A percentile compares a stretch with the other conserved stretches of the same genome.
These are phyloP conservation scores for Schoenoplectus triqueter DNA, from an alignment of 202 grass and related monocot genomes.

Conservation along the genomic window DNA sequence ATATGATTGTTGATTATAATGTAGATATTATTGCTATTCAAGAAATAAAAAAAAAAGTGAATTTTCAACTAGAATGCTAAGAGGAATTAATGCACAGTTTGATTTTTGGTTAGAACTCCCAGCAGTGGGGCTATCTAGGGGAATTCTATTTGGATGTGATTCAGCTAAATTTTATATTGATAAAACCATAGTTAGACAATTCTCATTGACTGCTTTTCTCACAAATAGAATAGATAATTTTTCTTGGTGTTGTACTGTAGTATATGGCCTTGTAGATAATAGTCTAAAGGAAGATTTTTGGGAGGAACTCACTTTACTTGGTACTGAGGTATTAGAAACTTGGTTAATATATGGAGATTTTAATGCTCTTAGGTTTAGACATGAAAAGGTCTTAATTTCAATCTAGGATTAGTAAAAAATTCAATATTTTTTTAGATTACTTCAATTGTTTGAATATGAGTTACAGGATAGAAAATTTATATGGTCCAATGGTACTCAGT, in stretches of 20 bases:
- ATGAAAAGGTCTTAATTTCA: no score
- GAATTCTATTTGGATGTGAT: not conserved
- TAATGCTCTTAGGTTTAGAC: no score
- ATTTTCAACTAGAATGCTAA: not conserved
- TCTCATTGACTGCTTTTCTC: no score
- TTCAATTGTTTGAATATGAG: not conserved
- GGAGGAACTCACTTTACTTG: no score
- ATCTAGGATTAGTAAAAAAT: not conserved
- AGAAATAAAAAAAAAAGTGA: not conserved
- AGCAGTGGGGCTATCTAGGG: not conserved
- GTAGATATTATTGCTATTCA: not conserved
- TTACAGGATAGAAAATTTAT: not conserved
- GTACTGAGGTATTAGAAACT: not conserved
- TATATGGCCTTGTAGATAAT: no score
- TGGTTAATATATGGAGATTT: no score
- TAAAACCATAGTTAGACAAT: no score
- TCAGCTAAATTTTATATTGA: no score
- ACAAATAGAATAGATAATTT: no score
- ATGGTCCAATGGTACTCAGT: not conserved
- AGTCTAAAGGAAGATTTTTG: no score
- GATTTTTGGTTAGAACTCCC: not conserved
- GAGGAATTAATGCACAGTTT: not conserved
- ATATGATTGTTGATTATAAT: not conserved
- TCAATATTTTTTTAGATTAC: no score
- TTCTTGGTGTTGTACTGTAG: no score